Percentiles rank a stretch among this genome's conserved stretches.
phyloP scores from a whole-genome alignment of 768 basidiomycete genomes.

The Tulasnella sp. region DNA sequence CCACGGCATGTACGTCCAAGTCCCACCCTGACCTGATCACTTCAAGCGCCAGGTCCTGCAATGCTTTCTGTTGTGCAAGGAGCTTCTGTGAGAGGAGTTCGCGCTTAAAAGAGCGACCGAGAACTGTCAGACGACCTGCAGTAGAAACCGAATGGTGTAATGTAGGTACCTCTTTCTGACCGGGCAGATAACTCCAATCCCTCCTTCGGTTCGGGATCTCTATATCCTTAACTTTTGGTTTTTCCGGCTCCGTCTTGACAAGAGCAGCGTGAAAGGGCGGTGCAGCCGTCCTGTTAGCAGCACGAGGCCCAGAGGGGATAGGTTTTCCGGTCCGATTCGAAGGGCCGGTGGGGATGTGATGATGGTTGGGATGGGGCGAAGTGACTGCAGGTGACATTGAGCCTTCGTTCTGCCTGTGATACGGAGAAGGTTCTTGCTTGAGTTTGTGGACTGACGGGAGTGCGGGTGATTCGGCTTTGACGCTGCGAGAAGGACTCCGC shows the following conservation, averaged over 20 bases:
- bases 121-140: not conserved
- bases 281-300: not conserved
- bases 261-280: not conserved
- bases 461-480: not conserved
- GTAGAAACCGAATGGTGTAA: no score
- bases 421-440: not conserved
- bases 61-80: not conserved
- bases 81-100: not conserved
- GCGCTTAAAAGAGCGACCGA: not conserved
- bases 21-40: constrained; percentile 7
- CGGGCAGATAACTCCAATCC: constrained; percentile 2
- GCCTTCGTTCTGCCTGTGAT: constrained; percentile 5
- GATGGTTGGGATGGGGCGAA: not conserved
- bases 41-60: not conserved
- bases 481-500: not conserved
- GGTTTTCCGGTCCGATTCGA: not conserved
- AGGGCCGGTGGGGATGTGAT: not conserved
- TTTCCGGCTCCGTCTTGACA: not conserved
- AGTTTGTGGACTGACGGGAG: not conserved
- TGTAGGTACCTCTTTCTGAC: not conserved
- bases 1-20: not conserved
- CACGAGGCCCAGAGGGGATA: not conserved
- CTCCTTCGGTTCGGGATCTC: constrained; percentile 1
- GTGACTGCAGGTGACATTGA: not conserved
- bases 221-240: not conserved